Evolutionary conservation across 108 stramenopile genomes (phyloP).

Genomic region (Nannochloropsis salina): DNA sequence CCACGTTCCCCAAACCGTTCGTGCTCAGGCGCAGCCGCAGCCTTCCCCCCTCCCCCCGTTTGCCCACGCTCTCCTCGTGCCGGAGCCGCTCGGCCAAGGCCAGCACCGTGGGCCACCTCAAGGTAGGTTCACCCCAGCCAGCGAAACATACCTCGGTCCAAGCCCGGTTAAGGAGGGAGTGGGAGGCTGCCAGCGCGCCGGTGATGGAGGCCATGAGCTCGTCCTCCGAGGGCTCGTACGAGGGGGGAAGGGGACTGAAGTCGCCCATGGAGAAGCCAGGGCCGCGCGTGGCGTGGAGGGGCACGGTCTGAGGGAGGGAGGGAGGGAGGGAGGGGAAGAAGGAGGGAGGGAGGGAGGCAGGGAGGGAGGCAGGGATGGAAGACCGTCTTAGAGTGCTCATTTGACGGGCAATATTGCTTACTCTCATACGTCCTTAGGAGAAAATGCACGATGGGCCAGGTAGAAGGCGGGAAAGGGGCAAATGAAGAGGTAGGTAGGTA

Average conservation of each 20-base stretch:
- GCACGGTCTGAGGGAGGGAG: neutral
- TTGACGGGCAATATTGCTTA: no score
- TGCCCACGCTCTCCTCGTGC: neutral
- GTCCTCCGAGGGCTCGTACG: neutral
- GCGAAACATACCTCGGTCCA: neutral
- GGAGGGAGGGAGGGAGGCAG: neutral
- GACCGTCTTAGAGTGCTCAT: no score
- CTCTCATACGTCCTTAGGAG: no score
- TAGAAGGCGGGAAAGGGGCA: no score
- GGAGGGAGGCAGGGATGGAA: no score
- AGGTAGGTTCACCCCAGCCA: neutral
- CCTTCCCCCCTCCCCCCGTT: neutral
- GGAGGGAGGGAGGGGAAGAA: neutral
- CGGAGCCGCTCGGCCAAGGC: neutral
- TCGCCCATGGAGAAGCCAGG: neutral
- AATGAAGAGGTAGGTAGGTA: no score
- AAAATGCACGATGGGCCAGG: no score
- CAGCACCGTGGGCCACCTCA: neutral
- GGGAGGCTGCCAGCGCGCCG: neutral
- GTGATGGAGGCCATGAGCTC: neutral
- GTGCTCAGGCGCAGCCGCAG: neutral
- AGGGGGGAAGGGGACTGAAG: neutral
- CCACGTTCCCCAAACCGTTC: neutral
- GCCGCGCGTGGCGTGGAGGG: neutral
- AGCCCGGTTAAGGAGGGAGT: neutral